These are phyloP conservation scores for Coniophora puteana DNA, from an alignment of 1,284 basidiomycete species.

Conservation along the genomic window DNA sequence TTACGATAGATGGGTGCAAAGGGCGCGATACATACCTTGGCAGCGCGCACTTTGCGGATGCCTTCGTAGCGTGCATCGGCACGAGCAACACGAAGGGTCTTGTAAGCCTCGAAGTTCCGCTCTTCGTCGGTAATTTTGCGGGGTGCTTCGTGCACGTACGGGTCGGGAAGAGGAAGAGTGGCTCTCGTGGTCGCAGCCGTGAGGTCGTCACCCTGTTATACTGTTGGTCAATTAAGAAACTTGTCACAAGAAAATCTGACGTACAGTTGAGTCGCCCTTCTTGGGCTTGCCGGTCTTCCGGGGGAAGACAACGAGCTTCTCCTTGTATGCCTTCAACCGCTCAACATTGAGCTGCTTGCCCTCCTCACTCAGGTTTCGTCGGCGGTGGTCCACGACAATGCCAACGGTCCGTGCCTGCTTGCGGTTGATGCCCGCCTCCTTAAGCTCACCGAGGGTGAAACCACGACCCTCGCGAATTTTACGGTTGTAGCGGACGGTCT, in stretches of 20 bases:
- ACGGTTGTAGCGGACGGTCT: constrained; percentile 98
- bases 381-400: constrained; percentile 96
- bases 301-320: constrained; percentile 88
- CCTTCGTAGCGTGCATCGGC: constrained; percentile 87
- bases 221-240: constrained; percentile 7
- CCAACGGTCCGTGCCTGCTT: constrained; percentile 94
- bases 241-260: constrained; percentile 29
- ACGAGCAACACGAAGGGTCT: constrained; percentile 85
- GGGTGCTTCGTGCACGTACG: constrained; percentile 77
- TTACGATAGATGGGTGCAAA: constrained; percentile 4
- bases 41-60: constrained; percentile 74
- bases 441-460: constrained; percentile 94
- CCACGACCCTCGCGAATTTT: constrained; percentile 97
- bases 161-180: constrained; percentile 65
- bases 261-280: constrained; percentile 87
- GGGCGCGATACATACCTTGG: constrained; percentile 59
- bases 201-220: constrained; percentile 79
- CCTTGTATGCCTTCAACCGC: constrained; percentile 93
- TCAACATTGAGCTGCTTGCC: constrained; percentile 95
- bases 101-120: constrained; percentile 86
- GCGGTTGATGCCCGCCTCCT: constrained; percentile 92
- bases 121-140: constrained; percentile 94
- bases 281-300: constrained; percentile 95
- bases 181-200: constrained; percentile 75
- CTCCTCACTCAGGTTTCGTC: constrained; percentile 97